Conservation (phyloP, 1,284 basidiomycete species). For the Xerocomus nothofagi region DNA sequence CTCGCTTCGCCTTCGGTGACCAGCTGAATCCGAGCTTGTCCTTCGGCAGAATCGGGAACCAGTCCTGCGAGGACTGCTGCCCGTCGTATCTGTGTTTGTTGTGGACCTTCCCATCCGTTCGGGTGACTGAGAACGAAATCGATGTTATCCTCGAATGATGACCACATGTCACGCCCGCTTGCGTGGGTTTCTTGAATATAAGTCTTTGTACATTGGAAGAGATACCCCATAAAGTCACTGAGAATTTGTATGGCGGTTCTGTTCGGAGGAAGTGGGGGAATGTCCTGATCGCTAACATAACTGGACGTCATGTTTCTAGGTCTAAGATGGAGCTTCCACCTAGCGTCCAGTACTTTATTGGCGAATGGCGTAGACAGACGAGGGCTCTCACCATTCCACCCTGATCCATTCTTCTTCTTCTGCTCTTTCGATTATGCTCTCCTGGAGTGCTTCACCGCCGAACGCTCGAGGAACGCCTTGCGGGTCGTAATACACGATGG, state of each 20-base stretch:
- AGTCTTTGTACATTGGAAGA: constrained; percentile 37
- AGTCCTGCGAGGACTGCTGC: constrained; percentile 40
- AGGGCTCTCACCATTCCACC: constrained; percentile 40
- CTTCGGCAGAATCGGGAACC: constrained; percentile 35
- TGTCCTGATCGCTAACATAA: constrained; percentile 26
- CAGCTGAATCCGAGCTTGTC: constrained; percentile 42
- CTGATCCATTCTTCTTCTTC: constrained; percentile 48
- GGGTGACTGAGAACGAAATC: constrained; percentile 41
- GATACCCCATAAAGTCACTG: constrained; percentile 47
- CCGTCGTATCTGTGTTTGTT: constrained; percentile 39
- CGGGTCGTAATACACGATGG: constrained; percentile 51
- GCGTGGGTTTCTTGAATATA: constrained; percentile 43
- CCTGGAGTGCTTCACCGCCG: constrained; percentile 50
- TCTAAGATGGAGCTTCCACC: constrained; percentile 40
- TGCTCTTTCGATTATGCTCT: constrained; percentile 41
- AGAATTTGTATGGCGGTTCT: constrained; percentile 46
- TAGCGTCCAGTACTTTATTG: constrained; percentile 12
- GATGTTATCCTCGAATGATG: constrained; percentile 33
- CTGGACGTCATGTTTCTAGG: constrained; percentile 24
- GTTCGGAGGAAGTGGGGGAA: constrained; percentile 43
- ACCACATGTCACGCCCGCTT: constrained; percentile 37
- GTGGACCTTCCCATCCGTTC: constrained; percentile 45
- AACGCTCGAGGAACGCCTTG: constrained; percentile 45
- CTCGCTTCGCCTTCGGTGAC: constrained; percentile 54
- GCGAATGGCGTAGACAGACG: neutral